A percentile compares a stretch with the other conserved stretches of the same genome.
Evolutionary conservation across 164 flowering plant genomes (phyloP).

Genomic region (Pachysandra terminalis): DNA sequence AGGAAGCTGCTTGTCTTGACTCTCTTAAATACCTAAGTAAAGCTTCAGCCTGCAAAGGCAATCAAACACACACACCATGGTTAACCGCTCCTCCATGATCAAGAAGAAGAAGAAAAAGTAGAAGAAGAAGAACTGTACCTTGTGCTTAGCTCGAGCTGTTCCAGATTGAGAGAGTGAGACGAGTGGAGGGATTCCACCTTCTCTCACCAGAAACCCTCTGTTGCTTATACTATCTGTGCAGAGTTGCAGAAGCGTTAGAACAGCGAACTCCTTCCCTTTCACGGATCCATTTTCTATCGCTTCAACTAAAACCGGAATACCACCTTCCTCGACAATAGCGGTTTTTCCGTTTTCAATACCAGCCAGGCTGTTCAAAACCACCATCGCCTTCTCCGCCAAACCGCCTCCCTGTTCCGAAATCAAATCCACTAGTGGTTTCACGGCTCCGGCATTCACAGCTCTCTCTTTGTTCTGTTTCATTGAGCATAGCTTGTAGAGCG

Average conservation of each 20-base stretch:
- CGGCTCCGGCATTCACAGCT: conserved; percentile 85
- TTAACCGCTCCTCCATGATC: no score
- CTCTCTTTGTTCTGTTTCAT: conserved; percentile 75
- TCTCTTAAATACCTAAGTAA: no score
- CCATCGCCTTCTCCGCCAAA: no score
- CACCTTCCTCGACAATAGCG: conserved; percentile 83
- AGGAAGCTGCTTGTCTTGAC: no score
- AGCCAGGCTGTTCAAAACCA: conserved; percentile 81
- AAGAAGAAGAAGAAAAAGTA: no score
- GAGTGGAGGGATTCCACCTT: conserved; percentile 95
- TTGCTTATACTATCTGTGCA: conserved; percentile 60
- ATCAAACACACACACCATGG: no score
- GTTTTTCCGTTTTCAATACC: conserved; percentile 54
- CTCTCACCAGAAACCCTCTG: conserved; percentile 76
- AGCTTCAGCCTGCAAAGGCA: no score
- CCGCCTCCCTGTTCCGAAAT: conserved; percentile 80
- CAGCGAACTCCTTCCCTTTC: no score
- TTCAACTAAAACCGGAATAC: conserved; percentile 84
- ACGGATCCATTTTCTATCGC: no score
- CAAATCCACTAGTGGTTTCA: conserved; percentile 73
- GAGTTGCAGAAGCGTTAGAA: conserved; percentile 72
- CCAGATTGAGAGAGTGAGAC: conserved; percentile 87
- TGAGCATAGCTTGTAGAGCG: no score
- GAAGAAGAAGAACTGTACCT: conserved; percentile 52
- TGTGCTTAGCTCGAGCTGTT: conserved; percentile 74